These are phyloP conservation scores for Aureobasidium sp. DNA, from an alignment of 2,329 filamentous ascomycete genomes.

Conservation along the genomic window DNA sequence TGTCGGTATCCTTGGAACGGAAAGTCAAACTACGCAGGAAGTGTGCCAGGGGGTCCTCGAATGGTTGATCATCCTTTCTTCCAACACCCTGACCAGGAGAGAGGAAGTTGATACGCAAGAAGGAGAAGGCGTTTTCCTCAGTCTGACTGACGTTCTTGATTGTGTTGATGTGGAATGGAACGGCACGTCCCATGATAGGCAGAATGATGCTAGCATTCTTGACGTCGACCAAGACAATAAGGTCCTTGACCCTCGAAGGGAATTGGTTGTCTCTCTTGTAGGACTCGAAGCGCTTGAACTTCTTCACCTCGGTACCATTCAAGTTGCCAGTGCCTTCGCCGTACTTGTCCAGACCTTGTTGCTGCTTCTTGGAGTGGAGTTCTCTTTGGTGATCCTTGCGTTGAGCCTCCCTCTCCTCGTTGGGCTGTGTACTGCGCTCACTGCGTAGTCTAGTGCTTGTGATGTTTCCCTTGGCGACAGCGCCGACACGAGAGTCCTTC, in stretches of 20 bases:
- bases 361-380: slow-evolving; percentile 77
- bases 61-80: slow-evolving; percentile 87
- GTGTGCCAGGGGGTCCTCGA: slow-evolving; percentile 91
- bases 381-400: slow-evolving; percentile 91
- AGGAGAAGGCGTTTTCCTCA: slow-evolving; percentile 89
- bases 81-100: slow-evolving; percentile 96
- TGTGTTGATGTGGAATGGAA: slow-evolving; percentile 95
- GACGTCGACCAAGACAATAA: slow-evolving; percentile 81
- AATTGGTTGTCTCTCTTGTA: slow-evolving; percentile 98
- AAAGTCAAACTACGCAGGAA: slow-evolving; percentile 95
- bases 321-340: slow-evolving; percentile 75
- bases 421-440: slow-evolving; percentile 74
- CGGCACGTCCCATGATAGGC: slow-evolving; percentile 93
- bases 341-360: slow-evolving; percentile 77
- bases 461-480: slow-evolving; percentile 89
- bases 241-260: slow-evolving; percentile 69
- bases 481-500: slow-evolving; percentile 72
- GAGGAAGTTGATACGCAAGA: slow-evolving; percentile 92
- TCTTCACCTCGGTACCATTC: slow-evolving; percentile 90
- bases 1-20: slow-evolving; percentile 77
- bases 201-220: slow-evolving; percentile 88
- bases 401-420: slow-evolving; percentile 81
- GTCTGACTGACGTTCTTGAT: slow-evolving; percentile 99
- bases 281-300: slow-evolving; percentile 98
- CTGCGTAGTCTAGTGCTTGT: slow-evolving; percentile 87